A percentile compares a stretch with the other conserved stretches of the same genome.
These are phyloP conservation scores for Jackrogersella minutella DNA, from an alignment of 495 filamentous ascomycete species.

Conservation along the genomic window DNA sequence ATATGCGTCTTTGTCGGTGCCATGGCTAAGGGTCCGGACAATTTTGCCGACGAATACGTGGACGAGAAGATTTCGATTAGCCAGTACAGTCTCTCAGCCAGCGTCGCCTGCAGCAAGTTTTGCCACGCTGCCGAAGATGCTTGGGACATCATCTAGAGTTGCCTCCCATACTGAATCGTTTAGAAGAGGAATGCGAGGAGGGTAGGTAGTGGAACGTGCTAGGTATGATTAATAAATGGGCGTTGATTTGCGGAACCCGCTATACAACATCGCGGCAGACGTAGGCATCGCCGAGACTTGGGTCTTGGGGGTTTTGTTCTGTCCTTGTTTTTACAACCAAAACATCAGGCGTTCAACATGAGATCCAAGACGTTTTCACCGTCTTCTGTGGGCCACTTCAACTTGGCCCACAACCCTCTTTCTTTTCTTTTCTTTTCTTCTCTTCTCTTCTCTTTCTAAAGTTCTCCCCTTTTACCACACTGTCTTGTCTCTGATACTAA, in stretches of 20 bases:
- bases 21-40: slow-evolving; percentile 96
- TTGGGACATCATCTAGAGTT: slow-evolving; percentile 84
- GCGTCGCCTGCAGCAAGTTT: slow-evolving; percentile 98
- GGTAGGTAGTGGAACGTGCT: slow-evolving; percentile 39
- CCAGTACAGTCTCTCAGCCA: slow-evolving; percentile 95
- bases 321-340: slow-evolving; percentile 84
- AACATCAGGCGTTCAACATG: slow-evolving; percentile 80
- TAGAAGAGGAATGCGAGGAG: slow-evolving; percentile 24
- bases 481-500: neutral
- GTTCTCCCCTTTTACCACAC: neutral
- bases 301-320: slow-evolving; percentile 60
- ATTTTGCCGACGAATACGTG: slow-evolving; percentile 92
- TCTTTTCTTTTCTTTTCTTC: slow-evolving; percentile 50
- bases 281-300: slow-evolving; percentile 51
- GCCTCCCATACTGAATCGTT: slow-evolving; percentile 10
- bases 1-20: slow-evolving; percentile 97
- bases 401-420: slow-evolving; percentile 63
- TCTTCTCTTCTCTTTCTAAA: slow-evolving; percentile 12
- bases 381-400: slow-evolving; percentile 72
- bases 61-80: slow-evolving; percentile 98
- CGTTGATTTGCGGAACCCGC: slow-evolving; percentile 41
- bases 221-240: slow-evolving; percentile 38
- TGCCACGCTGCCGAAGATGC: slow-evolving; percentile 97
- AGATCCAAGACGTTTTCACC: slow-evolving; percentile 74
- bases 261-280: slow-evolving; percentile 60